A percentile compares a stretch with the other conserved stretches of the same genome.
Conservation (phyloP, 2,329 filamentous ascomycete species). For the Parafenestella ontariensis region DNA sequence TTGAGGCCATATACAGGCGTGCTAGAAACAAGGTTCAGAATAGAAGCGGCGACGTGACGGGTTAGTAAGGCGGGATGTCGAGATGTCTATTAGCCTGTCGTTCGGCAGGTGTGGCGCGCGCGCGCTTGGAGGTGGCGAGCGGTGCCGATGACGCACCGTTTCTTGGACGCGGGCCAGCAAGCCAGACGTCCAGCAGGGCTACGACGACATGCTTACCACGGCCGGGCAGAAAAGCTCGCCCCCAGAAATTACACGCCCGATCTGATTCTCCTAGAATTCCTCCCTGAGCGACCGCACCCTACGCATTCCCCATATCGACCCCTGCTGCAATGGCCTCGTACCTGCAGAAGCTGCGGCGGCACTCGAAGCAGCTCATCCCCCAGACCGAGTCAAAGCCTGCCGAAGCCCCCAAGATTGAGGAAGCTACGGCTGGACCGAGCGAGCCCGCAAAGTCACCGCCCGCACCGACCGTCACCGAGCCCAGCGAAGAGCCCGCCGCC, state of each 20-base stretch:
- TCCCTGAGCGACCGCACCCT: neutral
- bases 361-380: constrained; percentile 39
- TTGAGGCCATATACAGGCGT: too few species aligned
- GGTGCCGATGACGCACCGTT: constrained; percentile 40
- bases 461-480: constrained; percentile 30
- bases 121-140: constrained; percentile 16
- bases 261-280: neutral
- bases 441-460: constrained; percentile 24
- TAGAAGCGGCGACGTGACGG: too few species aligned
- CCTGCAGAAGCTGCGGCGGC: constrained; percentile 42
- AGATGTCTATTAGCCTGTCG: neutral
- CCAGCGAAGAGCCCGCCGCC: constrained; percentile 35
- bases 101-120: constrained; percentile 15
- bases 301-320: neutral
- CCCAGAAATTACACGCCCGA: constrained; percentile 5
- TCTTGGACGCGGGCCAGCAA: constrained; percentile 23
- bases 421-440: constrained; percentile 31
- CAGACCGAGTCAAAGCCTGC: constrained; percentile 17
- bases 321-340: constrained; percentile 36
- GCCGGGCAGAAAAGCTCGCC: constrained; percentile 23
- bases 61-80: neutral
- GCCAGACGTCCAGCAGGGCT: constrained; percentile 24
- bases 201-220: constrained; percentile 32
- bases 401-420: constrained; percentile 17
- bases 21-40: too few species aligned